Conservation (phyloP, 78 protist species). For the Bigelowiella natans region DNA sequence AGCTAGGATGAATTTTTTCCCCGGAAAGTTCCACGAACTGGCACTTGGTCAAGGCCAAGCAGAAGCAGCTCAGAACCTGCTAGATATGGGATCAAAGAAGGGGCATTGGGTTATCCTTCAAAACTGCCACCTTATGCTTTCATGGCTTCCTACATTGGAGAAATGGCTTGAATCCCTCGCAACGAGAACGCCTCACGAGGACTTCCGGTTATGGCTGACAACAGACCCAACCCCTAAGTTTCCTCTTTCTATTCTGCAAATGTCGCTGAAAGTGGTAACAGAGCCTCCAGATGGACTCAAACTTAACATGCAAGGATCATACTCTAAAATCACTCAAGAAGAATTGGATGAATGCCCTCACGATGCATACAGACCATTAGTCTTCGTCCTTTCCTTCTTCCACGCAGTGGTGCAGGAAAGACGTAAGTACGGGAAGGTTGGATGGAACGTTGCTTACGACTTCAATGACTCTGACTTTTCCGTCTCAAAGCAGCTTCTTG, state of each 20-base stretch:
- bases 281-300: conserved; percentile 88
- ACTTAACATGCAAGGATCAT: conserved; percentile 64
- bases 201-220: conserved; percentile 84
- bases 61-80: conserved; percentile 46
- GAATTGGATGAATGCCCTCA: conserved; percentile 51
- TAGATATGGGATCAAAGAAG: conserved; percentile 54
- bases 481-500: conserved; percentile 40
- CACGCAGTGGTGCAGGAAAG: conserved; percentile 82
- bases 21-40: conserved; percentile 28
- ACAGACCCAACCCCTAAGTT: conserved; percentile 79
- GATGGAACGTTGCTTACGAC: conserved; percentile 82
- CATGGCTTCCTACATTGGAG: conserved; percentile 72
- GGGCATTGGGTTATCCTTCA: conserved; percentile 88
- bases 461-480: conserved; percentile 81
- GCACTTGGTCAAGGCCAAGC: conserved; percentile 82
- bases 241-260: conserved; percentile 84
- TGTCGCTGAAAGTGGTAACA: conserved; percentile 76
- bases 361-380: conserved; percentile 60
- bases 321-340: conserved; percentile 34
- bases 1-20: conserved; percentile 40
- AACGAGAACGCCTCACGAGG: conserved; percentile 38
- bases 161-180: conserved; percentile 54
- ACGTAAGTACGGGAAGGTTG: conserved; percentile 83
- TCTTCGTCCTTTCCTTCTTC: conserved; percentile 77
- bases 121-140: conserved; percentile 79